phyloP scores from a whole-genome alignment of 2,329 filamentous ascomycete genomes.

The Aspergillus sp. region DNA sequence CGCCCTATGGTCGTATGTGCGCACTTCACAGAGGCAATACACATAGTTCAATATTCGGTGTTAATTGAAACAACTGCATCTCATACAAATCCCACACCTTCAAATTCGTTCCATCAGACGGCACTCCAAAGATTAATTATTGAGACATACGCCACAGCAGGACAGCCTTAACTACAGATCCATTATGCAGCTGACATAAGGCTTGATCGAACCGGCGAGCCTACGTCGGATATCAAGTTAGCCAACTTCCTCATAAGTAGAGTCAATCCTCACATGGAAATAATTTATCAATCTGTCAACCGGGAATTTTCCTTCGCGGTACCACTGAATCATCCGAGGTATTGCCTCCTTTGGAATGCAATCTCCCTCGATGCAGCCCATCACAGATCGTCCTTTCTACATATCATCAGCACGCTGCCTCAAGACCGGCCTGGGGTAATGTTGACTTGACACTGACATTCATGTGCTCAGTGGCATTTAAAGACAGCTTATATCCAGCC shows the following conservation, averaged over 20 bases:
- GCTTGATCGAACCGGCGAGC: background rate
- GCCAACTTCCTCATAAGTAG: background rate
- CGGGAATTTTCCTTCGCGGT: constrained; percentile 16
- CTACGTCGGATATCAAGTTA: background rate
- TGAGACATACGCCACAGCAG: background rate
- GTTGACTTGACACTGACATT: constrained; percentile 5
- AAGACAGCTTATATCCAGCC: constrained; percentile 21
- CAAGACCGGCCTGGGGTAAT: too few species aligned
- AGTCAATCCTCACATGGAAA: constrained; percentile 7
- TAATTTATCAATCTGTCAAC: constrained; percentile 13
- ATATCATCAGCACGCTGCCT: background rate
- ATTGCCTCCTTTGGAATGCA: constrained; percentile 12
- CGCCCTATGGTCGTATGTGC: too few species aligned
- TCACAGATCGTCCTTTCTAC: constrained; percentile 13
- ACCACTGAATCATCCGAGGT: constrained; percentile 18
- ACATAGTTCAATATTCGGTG: too few species aligned
- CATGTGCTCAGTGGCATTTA: constrained; percentile 3
- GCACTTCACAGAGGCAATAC: too few species aligned
- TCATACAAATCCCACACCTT: too few species aligned
- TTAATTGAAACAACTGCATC: too few species aligned
- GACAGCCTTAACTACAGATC: background rate
- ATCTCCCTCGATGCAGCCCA: constrained; percentile 18
- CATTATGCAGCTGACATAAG: background rate
- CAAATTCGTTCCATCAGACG: too few species aligned
- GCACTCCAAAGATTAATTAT: too few species aligned